These are phyloP conservation scores for Peronospora belbahrii DNA, from an alignment of 352 stramenopile genomes.

Conservation along the genomic window DNA sequence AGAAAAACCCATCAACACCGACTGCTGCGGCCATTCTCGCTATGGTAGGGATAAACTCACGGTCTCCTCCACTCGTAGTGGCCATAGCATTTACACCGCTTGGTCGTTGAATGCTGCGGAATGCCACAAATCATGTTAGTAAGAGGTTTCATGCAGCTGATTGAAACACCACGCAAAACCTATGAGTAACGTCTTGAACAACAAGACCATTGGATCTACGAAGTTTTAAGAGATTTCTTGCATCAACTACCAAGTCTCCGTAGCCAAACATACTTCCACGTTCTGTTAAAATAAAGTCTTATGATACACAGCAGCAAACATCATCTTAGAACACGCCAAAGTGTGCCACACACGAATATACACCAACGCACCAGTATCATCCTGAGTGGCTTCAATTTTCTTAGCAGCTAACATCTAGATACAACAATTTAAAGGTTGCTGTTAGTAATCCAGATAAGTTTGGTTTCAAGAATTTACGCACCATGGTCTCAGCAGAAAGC, in stretches of 20 bases:
- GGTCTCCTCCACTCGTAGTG: constrained; percentile 58
- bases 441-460: not conserved
- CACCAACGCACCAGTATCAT: constrained; percentile 28
- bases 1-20: constrained; percentile 85
- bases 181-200: constrained; percentile 85
- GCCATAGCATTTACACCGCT: constrained; percentile 31
- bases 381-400: constrained; percentile 56
- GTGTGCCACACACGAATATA: not conserved
- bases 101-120: constrained; percentile 55
- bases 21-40: constrained; percentile 76
- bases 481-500: constrained; percentile 80
- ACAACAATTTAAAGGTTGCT: not conserved
- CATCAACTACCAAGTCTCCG: constrained; percentile 80
- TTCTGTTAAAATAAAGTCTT: constrained; percentile 80
- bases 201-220: constrained; percentile 50
- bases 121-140: not conserved
- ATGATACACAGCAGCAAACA: not conserved
- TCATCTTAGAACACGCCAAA: not conserved
- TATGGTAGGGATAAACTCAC: constrained; percentile 82
- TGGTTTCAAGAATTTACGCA: constrained; percentile 4
- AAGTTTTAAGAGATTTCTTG: constrained; percentile 74
- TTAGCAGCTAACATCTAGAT: constrained; percentile 63
- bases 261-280: constrained; percentile 86
- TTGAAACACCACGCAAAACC: constrained; percentile 5
- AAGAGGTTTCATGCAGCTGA: not conserved